Evolutionary conservation across 176 grass and related monocot species (phyloP), one percentile per base, ranked within the genome.

Genomic region (Cenchrus purpureus): DNA sequence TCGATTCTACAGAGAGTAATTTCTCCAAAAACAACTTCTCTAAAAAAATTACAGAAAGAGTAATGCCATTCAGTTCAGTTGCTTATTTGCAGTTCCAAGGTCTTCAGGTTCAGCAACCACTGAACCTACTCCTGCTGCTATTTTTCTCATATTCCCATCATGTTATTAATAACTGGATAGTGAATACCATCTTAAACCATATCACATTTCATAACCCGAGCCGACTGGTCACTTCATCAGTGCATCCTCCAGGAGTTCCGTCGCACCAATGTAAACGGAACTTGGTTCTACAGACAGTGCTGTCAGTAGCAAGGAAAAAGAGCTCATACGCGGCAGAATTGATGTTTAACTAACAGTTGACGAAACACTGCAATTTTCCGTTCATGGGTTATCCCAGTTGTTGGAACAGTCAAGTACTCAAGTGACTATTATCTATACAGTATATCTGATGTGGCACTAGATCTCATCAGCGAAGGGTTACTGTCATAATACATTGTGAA

Each of bases 261-360:
- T 13, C n/a, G 34, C 17, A 45, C 49, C 10, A 8, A 4, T 12
- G 31, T 20, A 9, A 2, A 52, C 25, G 9, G 77, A 82, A 28
- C 48, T 80, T 83, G 37, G 71, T 42, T 72, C 86, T 88, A 65
- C 76, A 68, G 19, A 43, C 34, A 61, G 20, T 61, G 0, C 3
- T 59, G 57, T 59, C 57, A 59, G 57, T 59, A 59, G 7, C 57
- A n/a, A 59, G 25, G 17, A 59, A 17, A 22, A 59, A 22, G 8
- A 46, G 45, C 11, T 65, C 40, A 3, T 15, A 45, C 22, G 6
- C 46, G 28, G 74, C 68, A 53, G 31, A 31, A 70, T 78, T 52
- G 42, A 60, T 37, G 43, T 60, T 28, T 62, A 78, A 61, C 29
- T 43, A 59, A 40, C 51, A 60, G 6, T 57, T 45, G 64, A 69